phyloP scores from a whole-genome alignment of 805 yeast genomes.

The Barnettozyma pratensis region DNA sequence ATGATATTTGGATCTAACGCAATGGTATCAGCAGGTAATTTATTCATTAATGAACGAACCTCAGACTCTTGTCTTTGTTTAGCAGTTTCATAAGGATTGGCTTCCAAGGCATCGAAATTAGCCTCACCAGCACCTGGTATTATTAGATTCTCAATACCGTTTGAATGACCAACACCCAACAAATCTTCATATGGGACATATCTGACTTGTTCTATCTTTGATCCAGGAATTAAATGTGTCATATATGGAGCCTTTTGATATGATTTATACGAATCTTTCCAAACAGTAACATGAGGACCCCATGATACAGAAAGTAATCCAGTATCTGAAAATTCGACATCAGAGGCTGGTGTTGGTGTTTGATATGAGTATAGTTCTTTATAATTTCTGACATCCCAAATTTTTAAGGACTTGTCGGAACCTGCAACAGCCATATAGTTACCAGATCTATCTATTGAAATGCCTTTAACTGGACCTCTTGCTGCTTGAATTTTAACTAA shows the following conservation, averaged over 20 bases:
- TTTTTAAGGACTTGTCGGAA: slow-evolving; percentile 74
- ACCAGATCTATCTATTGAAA: slow-evolving; percentile 89
- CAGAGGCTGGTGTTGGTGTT: slow-evolving; percentile 81
- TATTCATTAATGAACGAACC: slow-evolving; percentile 79
- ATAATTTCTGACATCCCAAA: slow-evolving; percentile 91
- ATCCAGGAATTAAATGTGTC: slow-evolving; percentile 82
- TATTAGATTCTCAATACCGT: slow-evolving; percentile 77
- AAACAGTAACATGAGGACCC: slow-evolving; percentile 92
- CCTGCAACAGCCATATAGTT: slow-evolving; percentile 92
- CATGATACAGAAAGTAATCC: slow-evolving; percentile 87
- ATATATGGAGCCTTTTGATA: slow-evolving; percentile 85
- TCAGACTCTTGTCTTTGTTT: slow-evolving; percentile 93
- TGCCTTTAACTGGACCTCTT: slow-evolving; percentile 80
- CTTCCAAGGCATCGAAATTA: slow-evolving; percentile 88
- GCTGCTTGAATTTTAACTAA: slow-evolving; percentile 69
- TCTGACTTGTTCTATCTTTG: slow-evolving; percentile 58
- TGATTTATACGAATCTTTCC: slow-evolving; percentile 77
- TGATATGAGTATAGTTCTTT: slow-evolving; percentile 58
- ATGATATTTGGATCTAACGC: slow-evolving; percentile 82
- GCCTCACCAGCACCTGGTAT: slow-evolving; percentile 99
- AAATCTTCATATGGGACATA: slow-evolving; percentile 96
- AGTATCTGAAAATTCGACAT: slow-evolving; percentile 77
- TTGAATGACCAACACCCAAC: slow-evolving; percentile 80
- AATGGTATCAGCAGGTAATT: slow-evolving; percentile 88
- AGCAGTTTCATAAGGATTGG: slow-evolving; percentile 87